phyloP scores from a whole-genome alignment of 768 basidiomycete species.

The Boletus rubropictus region DNA sequence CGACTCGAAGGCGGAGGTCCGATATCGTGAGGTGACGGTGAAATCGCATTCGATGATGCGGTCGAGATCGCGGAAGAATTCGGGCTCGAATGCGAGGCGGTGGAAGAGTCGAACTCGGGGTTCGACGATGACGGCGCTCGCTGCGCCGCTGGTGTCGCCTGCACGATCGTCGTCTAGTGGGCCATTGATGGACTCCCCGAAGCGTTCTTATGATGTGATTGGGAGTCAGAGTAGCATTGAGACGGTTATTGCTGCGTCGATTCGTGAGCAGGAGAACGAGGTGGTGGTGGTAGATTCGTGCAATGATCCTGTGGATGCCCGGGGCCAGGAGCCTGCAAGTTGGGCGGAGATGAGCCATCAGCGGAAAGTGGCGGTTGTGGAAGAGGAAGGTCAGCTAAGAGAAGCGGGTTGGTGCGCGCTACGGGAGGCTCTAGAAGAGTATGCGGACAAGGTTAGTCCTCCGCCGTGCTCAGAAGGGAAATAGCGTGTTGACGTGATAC shows the following conservation, averaged over 20 bases:
- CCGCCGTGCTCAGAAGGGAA: neutral
- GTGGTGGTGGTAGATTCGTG: conserved; percentile 18
- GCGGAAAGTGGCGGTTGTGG: conserved; percentile 27
- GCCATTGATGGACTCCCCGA: conserved; percentile 10
- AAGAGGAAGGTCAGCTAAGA: conserved; percentile 47
- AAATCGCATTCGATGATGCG: conserved; percentile 28
- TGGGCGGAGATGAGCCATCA: conserved; percentile 26
- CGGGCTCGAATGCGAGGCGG: conserved; percentile 13
- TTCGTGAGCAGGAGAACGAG: conserved; percentile 33
- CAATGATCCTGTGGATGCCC: conserved; percentile 26
- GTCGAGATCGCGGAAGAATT: conserved; percentile 29
- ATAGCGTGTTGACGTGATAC: neutral
- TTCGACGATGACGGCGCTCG: conserved; percentile 60
- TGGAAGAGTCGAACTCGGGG: conserved; percentile 49
- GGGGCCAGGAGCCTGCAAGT: conserved; percentile 22
- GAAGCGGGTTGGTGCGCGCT: conserved; percentile 55
- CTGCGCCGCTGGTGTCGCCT: conserved; percentile 33
- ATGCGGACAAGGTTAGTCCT: conserved; percentile 51
- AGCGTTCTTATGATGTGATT: conserved; percentile 19
- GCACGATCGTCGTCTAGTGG: conserved; percentile 12
- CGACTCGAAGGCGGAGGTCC: conserved; percentile 13
- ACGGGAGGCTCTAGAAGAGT: conserved; percentile 51
- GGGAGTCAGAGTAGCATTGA: conserved; percentile 64
- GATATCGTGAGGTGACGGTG: neutral
- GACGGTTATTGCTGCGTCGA: conserved; percentile 60